These are phyloP conservation scores for Rhodotorula sphaerocarpa DNA, from an alignment of 768 basidiomycete genomes.

Conservation along the genomic window DNA sequence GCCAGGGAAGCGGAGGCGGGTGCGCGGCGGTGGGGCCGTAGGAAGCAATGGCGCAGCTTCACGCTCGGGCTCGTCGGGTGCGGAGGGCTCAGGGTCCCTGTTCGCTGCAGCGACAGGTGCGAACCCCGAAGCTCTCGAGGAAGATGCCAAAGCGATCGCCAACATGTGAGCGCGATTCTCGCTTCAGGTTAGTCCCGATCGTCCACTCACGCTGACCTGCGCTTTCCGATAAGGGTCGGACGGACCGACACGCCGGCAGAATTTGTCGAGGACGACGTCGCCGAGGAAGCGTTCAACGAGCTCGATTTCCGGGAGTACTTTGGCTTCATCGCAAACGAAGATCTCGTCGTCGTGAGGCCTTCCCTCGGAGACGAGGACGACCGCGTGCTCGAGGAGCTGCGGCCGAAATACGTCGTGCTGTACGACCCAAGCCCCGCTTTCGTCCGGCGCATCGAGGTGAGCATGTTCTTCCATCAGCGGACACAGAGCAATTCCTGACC, in stretches of 20 bases:
- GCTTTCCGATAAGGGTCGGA: background rate
- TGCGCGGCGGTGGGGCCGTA: conserved; percentile 61
- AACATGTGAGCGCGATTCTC: conserved; percentile 50
- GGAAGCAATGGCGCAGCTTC: conserved; percentile 11
- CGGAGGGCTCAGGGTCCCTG: background rate
- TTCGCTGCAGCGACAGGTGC: conserved; percentile 19
- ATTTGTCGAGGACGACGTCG: background rate
- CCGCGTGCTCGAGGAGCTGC: conserved; percentile 69
- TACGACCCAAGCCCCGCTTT: conserved; percentile 92
- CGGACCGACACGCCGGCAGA: background rate
- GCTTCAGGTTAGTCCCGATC: background rate
- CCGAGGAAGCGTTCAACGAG: conserved; percentile 38
- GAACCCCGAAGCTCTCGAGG: conserved; percentile 32
- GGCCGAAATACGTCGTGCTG: conserved; percentile 89
- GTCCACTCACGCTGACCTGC: background rate
- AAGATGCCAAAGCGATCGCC: conserved; percentile 50
- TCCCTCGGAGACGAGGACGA: conserved; percentile 93
- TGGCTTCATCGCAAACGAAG: conserved; percentile 66
- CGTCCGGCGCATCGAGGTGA: conserved; percentile 78
- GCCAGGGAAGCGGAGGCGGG: conserved; percentile 55
- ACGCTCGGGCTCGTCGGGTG: background rate
- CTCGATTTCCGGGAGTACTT: conserved; percentile 67
- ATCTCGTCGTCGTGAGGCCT: conserved; percentile 74
- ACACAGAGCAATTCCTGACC: background rate
- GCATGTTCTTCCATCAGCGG: conserved; percentile 27